Conservation (phyloP, 352 stramenopile species). For the Phytopythium oedochilum region DNA sequence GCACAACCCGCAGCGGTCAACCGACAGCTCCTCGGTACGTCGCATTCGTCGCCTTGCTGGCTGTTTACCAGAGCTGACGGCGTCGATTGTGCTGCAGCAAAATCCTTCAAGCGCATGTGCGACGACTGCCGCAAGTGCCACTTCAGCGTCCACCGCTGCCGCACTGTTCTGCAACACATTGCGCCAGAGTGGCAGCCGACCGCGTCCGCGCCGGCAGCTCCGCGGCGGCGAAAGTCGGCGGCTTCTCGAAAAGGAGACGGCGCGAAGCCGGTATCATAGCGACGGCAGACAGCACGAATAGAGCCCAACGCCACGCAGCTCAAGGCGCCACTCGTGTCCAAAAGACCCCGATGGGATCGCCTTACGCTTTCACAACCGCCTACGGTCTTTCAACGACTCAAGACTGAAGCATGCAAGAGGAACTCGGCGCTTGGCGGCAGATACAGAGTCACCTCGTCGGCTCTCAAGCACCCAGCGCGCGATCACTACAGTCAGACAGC, state of each 20-base stretch:
- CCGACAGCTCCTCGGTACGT: not conserved
- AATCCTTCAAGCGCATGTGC: conserved; percentile 56
- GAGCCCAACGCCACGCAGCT: not conserved
- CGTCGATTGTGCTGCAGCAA: not conserved
- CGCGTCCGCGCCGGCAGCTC: conserved; percentile 16
- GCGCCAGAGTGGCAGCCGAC: conserved; percentile 58
- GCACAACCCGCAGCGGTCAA: conserved; percentile 10
- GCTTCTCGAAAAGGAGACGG: not conserved
- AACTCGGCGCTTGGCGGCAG: not conserved
- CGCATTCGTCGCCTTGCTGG: not conserved
- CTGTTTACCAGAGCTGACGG: not conserved
- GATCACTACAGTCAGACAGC: not conserved
- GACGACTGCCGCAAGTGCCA: conserved; percentile 65
- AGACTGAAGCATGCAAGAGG: conserved; percentile 1
- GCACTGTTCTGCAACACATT: conserved; percentile 60
- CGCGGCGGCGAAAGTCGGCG: conserved; percentile 19
- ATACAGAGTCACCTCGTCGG: not conserved
- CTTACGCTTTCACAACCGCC: not conserved
- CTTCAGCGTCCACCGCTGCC: conserved; percentile 59
- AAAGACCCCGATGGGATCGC: not conserved
- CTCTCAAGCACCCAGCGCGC: not conserved
- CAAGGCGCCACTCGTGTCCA: not conserved
- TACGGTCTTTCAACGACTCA: not conserved
- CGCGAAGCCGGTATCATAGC: not conserved
- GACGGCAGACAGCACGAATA: not conserved